Conservation (phyloP, 2,329 filamentous ascomycete species). For the Macroventuria anomochaeta region DNA sequence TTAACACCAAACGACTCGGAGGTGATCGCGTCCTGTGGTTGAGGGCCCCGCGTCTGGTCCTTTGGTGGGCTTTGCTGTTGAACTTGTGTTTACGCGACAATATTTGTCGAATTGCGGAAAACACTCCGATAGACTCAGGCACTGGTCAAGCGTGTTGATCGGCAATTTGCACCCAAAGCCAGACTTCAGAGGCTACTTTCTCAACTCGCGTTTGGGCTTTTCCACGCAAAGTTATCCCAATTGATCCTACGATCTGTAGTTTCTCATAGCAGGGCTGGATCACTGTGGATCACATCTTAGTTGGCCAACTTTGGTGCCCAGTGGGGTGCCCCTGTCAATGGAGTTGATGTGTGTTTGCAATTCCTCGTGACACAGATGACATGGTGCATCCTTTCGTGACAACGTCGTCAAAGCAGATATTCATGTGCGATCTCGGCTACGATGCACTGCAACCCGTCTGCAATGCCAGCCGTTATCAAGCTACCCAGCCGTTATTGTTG, state of each 20-base stretch:
- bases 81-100: slow-evolving; percentile 3
- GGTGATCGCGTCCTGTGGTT: not conserved
- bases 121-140: not conserved
- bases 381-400: slow-evolving; percentile 1
- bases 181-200: not conserved
- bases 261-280: slow-evolving; percentile 10
- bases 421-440: not conserved
- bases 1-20: not conserved
- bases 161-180: slow-evolving; percentile 4
- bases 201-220: not conserved
- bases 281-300: slow-evolving; percentile 7
- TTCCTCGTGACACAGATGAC: not conserved
- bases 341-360: not conserved
- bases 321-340: slow-evolving; percentile 3
- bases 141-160: slow-evolving; percentile 2
- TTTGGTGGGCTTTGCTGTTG: not conserved
- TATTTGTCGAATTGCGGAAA: slow-evolving; percentile 11
- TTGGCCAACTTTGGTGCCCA: not conserved
- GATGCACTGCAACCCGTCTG: not conserved
- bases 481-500: slow-evolving; percentile 6
- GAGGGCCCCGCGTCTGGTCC: not conserved
- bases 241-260: slow-evolving; percentile 7
- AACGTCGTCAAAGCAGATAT: not conserved
- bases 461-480: not conserved
- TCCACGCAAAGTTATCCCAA: slow-evolving; percentile 4